These are phyloP conservation scores for Xerocomus brunneocitrinus DNA, from an alignment of 768 basidiomycete genomes.

Conservation along the genomic window DNA sequence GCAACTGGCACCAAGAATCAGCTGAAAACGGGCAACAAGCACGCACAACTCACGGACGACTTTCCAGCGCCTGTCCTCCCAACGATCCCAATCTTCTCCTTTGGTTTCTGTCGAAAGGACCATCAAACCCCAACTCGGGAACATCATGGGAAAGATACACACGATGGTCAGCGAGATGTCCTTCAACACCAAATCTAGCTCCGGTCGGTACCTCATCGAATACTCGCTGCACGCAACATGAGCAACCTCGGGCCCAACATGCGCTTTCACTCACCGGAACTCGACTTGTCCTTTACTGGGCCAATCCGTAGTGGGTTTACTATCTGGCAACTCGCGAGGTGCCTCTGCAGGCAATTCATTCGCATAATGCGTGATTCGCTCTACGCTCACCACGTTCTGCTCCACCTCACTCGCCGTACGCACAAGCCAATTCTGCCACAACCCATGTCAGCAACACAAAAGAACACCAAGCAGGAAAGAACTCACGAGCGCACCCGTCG, in stretches of 20 bases:
- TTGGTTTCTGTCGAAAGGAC: constrained; percentile 48
- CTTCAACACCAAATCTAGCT: constrained; percentile 75
- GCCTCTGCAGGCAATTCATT: constrained; percentile 66
- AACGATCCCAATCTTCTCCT: constrained; percentile 87
- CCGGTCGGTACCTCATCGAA: constrained; percentile 75
- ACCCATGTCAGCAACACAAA: neutral
- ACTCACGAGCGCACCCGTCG: constrained; percentile 74
- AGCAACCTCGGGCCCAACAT: neutral
- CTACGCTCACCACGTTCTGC: constrained; percentile 86
- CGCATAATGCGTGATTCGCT: constrained; percentile 81
- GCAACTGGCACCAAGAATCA: constrained; percentile 34
- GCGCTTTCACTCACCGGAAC: constrained; percentile 51
- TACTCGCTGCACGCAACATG: constrained; percentile 67
- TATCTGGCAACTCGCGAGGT: constrained; percentile 59
- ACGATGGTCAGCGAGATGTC: constrained; percentile 70
- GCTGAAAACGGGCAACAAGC: neutral
- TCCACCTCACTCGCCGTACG: constrained; percentile 85
- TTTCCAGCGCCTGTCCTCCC: constrained; percentile 81
- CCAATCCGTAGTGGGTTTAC: constrained; percentile 57
- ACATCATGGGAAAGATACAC: constrained; percentile 11
- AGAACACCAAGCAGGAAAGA: too few relatives aligned
- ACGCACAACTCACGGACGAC: constrained; percentile 50
- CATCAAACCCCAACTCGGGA: constrained; percentile 1
- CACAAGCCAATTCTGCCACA: constrained; percentile 70
- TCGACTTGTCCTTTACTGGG: constrained; percentile 68